Evolutionary conservation across 768 basidiomycete genomes (phyloP), one percentile per base, ranked within the genome.

Genomic region (Kwoniella mangroviensis): DNA sequence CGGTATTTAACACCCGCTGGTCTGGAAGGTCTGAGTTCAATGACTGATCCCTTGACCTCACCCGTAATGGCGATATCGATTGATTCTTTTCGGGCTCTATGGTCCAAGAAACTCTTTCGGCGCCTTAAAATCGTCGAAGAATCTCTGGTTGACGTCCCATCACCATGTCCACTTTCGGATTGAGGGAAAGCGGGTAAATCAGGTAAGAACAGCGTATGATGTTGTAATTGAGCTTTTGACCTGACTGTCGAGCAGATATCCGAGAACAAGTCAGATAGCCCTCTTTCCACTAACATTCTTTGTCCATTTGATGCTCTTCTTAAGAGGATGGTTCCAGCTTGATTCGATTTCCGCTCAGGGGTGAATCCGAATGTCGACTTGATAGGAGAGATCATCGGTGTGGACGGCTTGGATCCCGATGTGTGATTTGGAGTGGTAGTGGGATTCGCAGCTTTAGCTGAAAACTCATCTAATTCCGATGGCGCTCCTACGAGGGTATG

Each of bases 191-290:
- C 21, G 4, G 71, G 51, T 7, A 49, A 13, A 45, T 74, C 75
- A 26, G 76, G 76, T 11, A 77, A 63, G 68, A 81, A 81, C 12
- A 79, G 69, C 6, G 68, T 56, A 41, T 75, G 77, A 12, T 73
- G 67, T 13, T 73, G 72, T 13, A 79, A 22, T 65, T 78, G 76
- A 45, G 79, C 76, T 65, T 77, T 76, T 57, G 86, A 87, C 53
- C 94, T 88, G 17, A 90, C 91, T 2, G 87, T 86, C 28, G 90
- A 83, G 72, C 91, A 91, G 24, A 86, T 85, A 69, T 90, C 89
- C 12, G 93, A 94, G 74, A 91, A 89, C 67, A 97, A 88, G 77
- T 96, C 94, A 56, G 87, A 86, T 19, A 98, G 84, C 12, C 89
- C 89, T 54, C 90, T 88, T 75, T 96, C 94, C 40, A 83, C 79